Conservation (phyloP, 768 basidiomycete species). For the Cubamyces lactineus region DNA sequence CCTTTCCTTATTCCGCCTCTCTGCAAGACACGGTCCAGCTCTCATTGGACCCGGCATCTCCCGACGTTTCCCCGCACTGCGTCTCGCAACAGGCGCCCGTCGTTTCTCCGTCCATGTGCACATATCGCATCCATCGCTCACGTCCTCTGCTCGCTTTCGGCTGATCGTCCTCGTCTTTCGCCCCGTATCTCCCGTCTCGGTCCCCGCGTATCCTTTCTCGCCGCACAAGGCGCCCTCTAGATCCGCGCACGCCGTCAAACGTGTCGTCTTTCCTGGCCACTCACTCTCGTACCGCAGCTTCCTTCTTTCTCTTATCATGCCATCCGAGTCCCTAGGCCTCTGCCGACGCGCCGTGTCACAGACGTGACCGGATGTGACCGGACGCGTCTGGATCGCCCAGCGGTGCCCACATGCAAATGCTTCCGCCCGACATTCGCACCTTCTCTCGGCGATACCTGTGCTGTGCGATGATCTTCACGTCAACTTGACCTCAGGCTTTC, state of each 20-base stretch:
- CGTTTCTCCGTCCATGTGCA: constrained; percentile 6
- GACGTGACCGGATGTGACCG: not conserved
- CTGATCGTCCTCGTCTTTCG: constrained; percentile 19
- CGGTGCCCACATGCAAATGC: not conserved
- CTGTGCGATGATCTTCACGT: constrained; percentile 6
- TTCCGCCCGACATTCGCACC: constrained; percentile 1
- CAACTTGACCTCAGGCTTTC: constrained; percentile 7
- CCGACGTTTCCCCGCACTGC: constrained; percentile 24
- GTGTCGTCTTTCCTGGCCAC: not conserved
- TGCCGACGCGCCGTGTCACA: constrained; percentile 3
- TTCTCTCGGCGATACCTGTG: constrained; percentile 7
- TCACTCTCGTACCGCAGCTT: not conserved
- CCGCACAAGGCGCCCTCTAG: not conserved
- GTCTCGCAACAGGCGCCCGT: not conserved
- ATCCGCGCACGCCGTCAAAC: constrained; percentile 17
- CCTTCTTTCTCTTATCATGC: constrained; percentile 1
- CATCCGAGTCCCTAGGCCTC: too few species aligned
- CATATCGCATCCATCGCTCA: constrained; percentile 2
- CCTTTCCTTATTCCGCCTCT: constrained; percentile 2
- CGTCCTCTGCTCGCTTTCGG: not conserved
- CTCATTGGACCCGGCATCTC: constrained; percentile 12
- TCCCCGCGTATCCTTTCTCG: constrained; percentile 8
- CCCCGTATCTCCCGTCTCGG: constrained; percentile 5
- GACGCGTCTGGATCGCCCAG: constrained; percentile 3
- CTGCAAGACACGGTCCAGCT: constrained; percentile 6